Percentiles rank a stretch among this genome's conserved stretches.
Evolutionary conservation across 345 rosid genomes (phyloP).

Genomic region (Gossypium rotundifolium): DNA sequence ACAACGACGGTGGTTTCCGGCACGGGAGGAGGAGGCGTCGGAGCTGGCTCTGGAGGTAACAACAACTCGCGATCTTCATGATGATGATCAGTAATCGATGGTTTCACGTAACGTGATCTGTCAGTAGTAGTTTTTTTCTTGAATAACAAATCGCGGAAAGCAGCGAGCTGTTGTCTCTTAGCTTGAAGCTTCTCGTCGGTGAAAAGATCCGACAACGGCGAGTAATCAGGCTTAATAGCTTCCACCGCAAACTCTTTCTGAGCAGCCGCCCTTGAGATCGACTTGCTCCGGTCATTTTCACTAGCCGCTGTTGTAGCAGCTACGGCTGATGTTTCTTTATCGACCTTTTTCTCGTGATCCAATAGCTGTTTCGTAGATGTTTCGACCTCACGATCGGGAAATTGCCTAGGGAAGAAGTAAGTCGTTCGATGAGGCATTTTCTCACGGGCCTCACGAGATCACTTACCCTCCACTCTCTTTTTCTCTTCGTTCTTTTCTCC

Average conservation of each 20-base stretch:
- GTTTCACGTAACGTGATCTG: conserved; percentile 36
- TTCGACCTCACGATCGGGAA: conserved; percentile 69
- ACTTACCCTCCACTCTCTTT: not conserved
- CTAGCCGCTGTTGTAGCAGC: not conserved
- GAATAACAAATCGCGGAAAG: conserved; percentile 57
- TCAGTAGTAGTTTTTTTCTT: conserved; percentile 38
- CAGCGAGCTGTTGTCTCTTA: conserved; percentile 57
- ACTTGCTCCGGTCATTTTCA: conserved; percentile 30
- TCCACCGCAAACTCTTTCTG: not conserved
- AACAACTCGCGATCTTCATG: conserved; percentile 54
- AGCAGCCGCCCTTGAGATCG: conserved; percentile 12
- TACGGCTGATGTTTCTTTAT: not conserved
- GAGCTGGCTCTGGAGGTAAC: conserved; percentile 24
- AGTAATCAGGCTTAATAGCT: not conserved
- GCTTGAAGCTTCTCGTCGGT: conserved; percentile 38
- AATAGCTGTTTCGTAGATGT: conserved; percentile 33
- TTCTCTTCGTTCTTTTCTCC: not conserved
- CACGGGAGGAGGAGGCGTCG: conserved; percentile 1
- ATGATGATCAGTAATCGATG: conserved; percentile 12
- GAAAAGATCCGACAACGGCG: conserved; percentile 53
- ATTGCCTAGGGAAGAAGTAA: conserved; percentile 97
- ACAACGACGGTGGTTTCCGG: conserved; percentile 17
- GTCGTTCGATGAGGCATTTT: conserved; percentile 94
- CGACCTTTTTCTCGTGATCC: conserved; percentile 50
- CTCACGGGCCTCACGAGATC: conserved; percentile 12